Evolutionary conservation across 768 basidiomycete genomes (phyloP).

Genomic region (Mycena maculata): DNA sequence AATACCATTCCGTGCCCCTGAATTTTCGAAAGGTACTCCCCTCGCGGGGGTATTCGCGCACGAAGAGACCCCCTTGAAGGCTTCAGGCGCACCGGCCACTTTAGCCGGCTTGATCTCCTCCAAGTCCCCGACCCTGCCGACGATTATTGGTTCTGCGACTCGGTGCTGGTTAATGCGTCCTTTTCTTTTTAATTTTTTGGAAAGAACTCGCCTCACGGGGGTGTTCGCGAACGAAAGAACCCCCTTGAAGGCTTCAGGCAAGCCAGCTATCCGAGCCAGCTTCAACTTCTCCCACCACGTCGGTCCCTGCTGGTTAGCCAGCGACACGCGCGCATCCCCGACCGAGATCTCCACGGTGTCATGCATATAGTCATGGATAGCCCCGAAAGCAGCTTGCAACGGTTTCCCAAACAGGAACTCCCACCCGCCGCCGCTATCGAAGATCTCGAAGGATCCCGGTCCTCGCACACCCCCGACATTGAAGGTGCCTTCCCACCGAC

Average conservation of each 20-base stretch:
- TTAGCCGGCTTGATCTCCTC: no score
- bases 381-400: slow-evolving; percentile 28
- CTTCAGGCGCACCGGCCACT: no score
- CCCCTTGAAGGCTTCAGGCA: slow-evolving; percentile 13
- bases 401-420: no score
- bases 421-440: no score
- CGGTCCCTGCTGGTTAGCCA: background rate
- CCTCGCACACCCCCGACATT: slow-evolving; percentile 17
- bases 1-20: no score
- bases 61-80: no score
- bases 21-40: no score
- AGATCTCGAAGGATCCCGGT: no score
- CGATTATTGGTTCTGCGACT: background rate
- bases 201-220: no score
- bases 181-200: background rate
- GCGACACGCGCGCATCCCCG: background rate
- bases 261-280: background rate
- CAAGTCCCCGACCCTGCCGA: no score
- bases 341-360: slow-evolving; percentile 20
- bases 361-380: slow-evolving; percentile 29
- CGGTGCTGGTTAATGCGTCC: background rate
- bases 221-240: slow-evolving; percentile 14
- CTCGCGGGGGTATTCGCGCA: no score
- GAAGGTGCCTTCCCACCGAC: slow-evolving; percentile 37
- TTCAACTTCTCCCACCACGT: background rate